A percentile compares a stretch with the other conserved stretches of the same genome.
phyloP scores from a whole-genome alignment of 345 rosid genomes.

The Rhodamnia argentea region DNA sequence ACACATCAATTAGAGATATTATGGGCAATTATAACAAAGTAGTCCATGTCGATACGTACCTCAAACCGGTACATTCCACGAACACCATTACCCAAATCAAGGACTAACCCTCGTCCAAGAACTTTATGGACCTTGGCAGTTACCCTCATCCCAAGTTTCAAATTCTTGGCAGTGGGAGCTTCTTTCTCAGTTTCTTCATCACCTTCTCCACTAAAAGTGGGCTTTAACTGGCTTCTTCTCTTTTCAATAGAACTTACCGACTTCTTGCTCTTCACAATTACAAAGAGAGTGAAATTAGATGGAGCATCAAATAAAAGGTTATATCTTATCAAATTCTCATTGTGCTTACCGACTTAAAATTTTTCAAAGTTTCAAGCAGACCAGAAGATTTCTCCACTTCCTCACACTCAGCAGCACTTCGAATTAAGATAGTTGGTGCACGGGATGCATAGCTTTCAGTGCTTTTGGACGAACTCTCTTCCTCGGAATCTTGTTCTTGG shows the following conservation, averaged over 20 bases:
- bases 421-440: slow-evolving; percentile 52
- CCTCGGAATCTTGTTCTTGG: slow-evolving; percentile 22
- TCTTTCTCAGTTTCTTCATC: neutral
- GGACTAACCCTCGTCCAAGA: slow-evolving; percentile 71
- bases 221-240: neutral
- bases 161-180: slow-evolving; percentile 22
- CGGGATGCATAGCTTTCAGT: slow-evolving; percentile 18
- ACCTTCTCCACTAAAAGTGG: neutral
- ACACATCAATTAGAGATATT: neutral
- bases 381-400: slow-evolving; percentile 48
- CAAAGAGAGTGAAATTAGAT: neutral
- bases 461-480: slow-evolving; percentile 5
- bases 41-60: slow-evolving; percentile 24
- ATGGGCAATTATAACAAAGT: neutral
- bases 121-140: slow-evolving; percentile 56
- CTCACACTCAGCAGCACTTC: slow-evolving; percentile 83
- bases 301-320: neutral
- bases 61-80: slow-evolving; percentile 84
- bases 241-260: neutral
- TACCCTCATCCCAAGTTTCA: slow-evolving; percentile 63
- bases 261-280: neutral
- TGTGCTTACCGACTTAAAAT: slow-evolving; percentile 14
- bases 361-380: slow-evolving; percentile 18
- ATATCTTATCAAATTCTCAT: neutral
- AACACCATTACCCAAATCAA: slow-evolving; percentile 83